Base-by-base conservation (phyloP, 192 early-diverging fungal species). In the Backusella macrospora region DNA sequence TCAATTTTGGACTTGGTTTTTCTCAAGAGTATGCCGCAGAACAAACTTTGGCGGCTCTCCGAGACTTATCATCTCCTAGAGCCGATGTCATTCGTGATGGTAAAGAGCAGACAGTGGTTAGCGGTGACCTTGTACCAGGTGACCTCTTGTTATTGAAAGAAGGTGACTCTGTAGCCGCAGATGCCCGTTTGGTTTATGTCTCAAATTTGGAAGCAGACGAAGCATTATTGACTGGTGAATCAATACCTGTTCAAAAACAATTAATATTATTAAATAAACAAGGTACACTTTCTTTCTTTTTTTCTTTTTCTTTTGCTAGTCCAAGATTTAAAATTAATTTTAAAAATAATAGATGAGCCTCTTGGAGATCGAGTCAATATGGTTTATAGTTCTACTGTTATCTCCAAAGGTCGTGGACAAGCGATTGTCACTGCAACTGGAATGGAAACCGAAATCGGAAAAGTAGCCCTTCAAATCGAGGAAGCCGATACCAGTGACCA, bases 21-120 rank as follows among this genome's bases (percentile, higher is more conserved):
- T 86, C 91, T 5, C 97, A 99, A 85, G 97, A 99, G 75, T 98
- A 91, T 86, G 92, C 93, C 69, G 97, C 97, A 5, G 93, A 90
- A 71, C 92, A 95, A 75, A 95, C 96, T 4, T 85, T 98, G 86
- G 95, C 96, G 75, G 94, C 96, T 29, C 83, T 98, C 40, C 83
- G 94, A 47, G 92, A 92, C 47, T 83, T 98, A 76, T 88, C 91
- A 13, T 95, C 96, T 3, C 95, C 96, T 4, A 90, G 87, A 63
- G 92, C 95, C 9, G 86, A 87, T 34, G 95, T 98, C 18, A 84
- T 98, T 76, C 93, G 96, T 46, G 93, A 93, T 62, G 94, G 94
- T n/a, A 84, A 83, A 55, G 85, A 90, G 77, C 74, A 83, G 15
- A 82, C 86, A 6, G 81, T 97, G 34, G 85, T 92, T 4, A 93